Base-by-base conservation (phyloP, 129 eudicot genomes). In the Cynara cardunculus region DNA sequence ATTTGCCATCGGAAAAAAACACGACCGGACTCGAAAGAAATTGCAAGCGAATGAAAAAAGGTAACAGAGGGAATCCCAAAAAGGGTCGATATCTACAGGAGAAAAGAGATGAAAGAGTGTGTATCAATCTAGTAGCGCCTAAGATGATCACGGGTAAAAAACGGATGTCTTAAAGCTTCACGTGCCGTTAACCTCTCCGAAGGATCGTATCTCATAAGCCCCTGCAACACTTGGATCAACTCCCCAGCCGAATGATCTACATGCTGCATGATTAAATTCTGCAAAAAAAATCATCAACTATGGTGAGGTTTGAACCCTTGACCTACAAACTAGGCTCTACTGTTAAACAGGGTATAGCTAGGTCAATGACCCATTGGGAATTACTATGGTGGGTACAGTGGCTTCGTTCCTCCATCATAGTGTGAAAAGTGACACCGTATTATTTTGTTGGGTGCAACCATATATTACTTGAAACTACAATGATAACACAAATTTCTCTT, bases 181-280 rank as follows among this genome's bases (percentile, higher is more conserved):
- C 91, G 85, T 16, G 97, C 97, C 8, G 90, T 83, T 19, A 91
- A 53, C 81, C 98, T 89, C 25, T 93, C 97, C 0, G 75, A 79
- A 0, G 98, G 97, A 21, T 93, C 94, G 18, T 91, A 91, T 41
- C 80, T 88, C 30, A 93, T 41, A 53, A 91, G 91, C 8, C 98
- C 97, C 71, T 93, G 98, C 67, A 93, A 76, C 0, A 93, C 67
- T 82, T 91, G 84, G n/a, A 93, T 91, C 9, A 93, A 84, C 59
- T 93, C 98, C 13, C 98, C 97, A 8, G 86, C 86, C 3, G 86
- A 83, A 78, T 83, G 86, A n/a, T 83, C 86, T 14, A 83, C 86
- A 64, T 93, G 94, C 77, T 86, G 97, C 98, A 93, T 91, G n/a
- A 93, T 78, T 68, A 91, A 25, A 79, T 93, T 93, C 86, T 83